Evolutionary conservation across 495 filamentous ascomycete species (phyloP).

Genomic region (Tuber magnatum): DNA sequence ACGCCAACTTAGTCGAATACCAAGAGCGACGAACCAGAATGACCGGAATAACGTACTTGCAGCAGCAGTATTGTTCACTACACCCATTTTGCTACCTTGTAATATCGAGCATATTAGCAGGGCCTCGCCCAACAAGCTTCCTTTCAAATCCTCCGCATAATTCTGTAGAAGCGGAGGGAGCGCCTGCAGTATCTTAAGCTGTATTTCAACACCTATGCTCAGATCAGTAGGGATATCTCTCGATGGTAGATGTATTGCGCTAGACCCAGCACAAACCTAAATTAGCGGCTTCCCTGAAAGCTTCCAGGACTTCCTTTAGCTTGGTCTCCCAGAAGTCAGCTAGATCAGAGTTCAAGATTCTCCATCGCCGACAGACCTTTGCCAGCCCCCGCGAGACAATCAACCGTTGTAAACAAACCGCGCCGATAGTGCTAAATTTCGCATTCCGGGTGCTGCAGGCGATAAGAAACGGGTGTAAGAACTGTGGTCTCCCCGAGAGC

Average conservation of each 20-base stretch:
- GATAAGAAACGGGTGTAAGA: constrained; percentile 85
- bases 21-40: neutral
- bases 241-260: neutral
- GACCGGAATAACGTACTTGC: constrained; percentile 49
- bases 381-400: constrained; percentile 73
- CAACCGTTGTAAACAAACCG: constrained; percentile 80
- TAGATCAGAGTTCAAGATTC: neutral
- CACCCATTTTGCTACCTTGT: constrained; percentile 79
- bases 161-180: constrained; percentile 87
- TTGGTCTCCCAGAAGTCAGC: constrained; percentile 45
- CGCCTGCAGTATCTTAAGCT: constrained; percentile 91
- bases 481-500: constrained; percentile 68
- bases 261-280: constrained; percentile 46
- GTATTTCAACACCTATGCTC: constrained; percentile 68
- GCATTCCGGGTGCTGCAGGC: constrained; percentile 83
- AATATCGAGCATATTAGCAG: constrained; percentile 86
- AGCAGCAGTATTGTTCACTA: constrained; percentile 89
- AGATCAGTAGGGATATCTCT: neutral
- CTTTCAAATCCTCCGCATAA: constrained; percentile 73
- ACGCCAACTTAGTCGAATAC: constrained; percentile 11
- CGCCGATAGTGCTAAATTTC: constrained; percentile 77
- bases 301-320: constrained; percentile 75
- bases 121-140: constrained; percentile 68
- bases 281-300: constrained; percentile 70
- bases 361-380: constrained; percentile 43